phyloP scores from a whole-genome alignment of 176 grass and related monocot genomes.

The Tillandsia leiboldiana region DNA sequence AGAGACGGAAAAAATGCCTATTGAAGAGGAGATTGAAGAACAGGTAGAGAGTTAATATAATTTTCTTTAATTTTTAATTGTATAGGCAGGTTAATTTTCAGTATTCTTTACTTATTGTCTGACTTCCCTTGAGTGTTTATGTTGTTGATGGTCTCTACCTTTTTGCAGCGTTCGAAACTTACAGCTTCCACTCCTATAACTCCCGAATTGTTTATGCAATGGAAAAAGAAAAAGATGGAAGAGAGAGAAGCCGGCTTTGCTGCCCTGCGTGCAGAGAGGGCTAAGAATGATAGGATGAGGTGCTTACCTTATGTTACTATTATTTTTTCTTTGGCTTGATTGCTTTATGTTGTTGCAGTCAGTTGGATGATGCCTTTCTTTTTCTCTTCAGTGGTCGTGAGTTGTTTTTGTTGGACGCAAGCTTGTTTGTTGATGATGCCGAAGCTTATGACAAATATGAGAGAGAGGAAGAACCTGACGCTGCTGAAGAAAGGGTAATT shows the following conservation, averaged over 20 bases:
- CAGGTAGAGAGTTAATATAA: constrained; percentile 38
- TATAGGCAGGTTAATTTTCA: constrained; percentile 3
- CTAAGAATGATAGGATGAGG: constrained; percentile 99
- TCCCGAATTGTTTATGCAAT: constrained; percentile 81
- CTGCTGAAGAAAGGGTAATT: constrained; percentile 48
- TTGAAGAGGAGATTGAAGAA: constrained; percentile 99
- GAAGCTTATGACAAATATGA: constrained; percentile 95
- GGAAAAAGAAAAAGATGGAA: constrained; percentile 85
- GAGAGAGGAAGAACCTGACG: constrained; percentile 48
- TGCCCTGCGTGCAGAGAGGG: constrained; percentile 70
- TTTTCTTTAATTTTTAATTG: constrained; percentile 9
- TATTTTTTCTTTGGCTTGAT: neutral
- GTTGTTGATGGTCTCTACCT: constrained; percentile 20
- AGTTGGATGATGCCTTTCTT: constrained; percentile 6
- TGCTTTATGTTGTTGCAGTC: neutral
- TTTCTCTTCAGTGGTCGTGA: constrained; percentile 80
- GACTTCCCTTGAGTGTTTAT: constrained; percentile 8
- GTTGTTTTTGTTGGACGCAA: constrained; percentile 85
- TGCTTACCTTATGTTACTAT: constrained; percentile 22
- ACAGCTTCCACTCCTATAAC: constrained; percentile 64
- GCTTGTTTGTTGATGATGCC: constrained; percentile 89
- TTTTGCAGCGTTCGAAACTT: constrained; percentile 64
- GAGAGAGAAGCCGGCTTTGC: constrained; percentile 78
- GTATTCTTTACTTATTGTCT: constrained; percentile 7
- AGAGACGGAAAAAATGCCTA: constrained; percentile 74